Evolutionary conservation across 768 basidiomycete species (phyloP), one percentile per base, ranked within the genome.

Genomic region (Boletus pseudo-olivaceus): DNA sequence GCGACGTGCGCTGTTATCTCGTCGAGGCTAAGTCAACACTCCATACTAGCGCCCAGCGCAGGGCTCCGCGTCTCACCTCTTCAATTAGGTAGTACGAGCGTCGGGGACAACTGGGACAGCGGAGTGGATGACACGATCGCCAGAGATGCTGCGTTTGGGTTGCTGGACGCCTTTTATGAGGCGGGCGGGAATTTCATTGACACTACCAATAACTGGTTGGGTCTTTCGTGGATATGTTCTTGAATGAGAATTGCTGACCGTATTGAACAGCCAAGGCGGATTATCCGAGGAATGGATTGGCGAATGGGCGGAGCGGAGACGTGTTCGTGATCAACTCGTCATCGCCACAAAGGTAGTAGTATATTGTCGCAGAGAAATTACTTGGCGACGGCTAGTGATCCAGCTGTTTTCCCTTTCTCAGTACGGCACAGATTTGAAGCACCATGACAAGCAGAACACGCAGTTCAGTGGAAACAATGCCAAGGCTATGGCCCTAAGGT

Each of bases 131-230:
- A 12, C 27, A 8, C 17, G 9, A 20, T 30, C 4, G 27, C 20
- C 37, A 40, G 20, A 30, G 38, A 40, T 20, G n/a, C 12, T 9
- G 38, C 15, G n/a, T 41, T 41, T 20, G 27, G 14, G 19, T n/a
- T 52, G 11, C 43, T 52, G 14, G 42, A 51, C 14, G 42, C 51
- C 6, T 51, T 44, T 26, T 37, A 37, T 20, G 41, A 43, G 29
- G 50, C 41, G 17, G 50, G 50, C 9, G 50, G 50, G 5, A 51
- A 44, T 20, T 52, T 52, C 17, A 47, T 52, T 12, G 45, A 52
- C 20, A 52, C 42, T 5, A 27, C 44, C 9, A n/a, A 15, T 26
- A 20, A 51, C n/a, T 46, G 14, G 43, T 49, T 49, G 48, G 14
- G 27, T 49, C 15, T 20, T 26, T n/a, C 33, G 9, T 35, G 23